Evolutionary conservation across 176 grass and related monocot species (phyloP), one percentile per base, ranked within the genome.

Genomic region (Elaeis guineensis): DNA sequence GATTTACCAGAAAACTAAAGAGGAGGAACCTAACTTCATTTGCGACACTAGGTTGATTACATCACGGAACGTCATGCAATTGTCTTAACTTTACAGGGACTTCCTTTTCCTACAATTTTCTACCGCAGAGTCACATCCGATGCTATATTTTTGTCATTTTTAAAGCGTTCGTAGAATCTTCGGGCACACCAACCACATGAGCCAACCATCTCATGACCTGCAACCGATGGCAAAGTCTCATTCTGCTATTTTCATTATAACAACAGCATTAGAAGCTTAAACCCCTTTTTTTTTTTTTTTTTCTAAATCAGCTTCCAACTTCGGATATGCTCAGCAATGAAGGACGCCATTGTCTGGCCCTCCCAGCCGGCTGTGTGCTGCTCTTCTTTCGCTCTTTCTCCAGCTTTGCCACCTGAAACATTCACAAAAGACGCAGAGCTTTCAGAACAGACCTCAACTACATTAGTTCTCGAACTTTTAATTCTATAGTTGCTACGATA

Each of bases 261-360:
- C 32, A 35, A 35, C 32, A 35, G 6, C 32, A 35, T 7, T 6
- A 35, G 32, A 35, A 0, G 0, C 5, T 35, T 35, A 24, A 24
- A n/a, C n/a, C n/a, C n/a, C n/a, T n/a, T 26, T 26, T 26, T 4
- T 4, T 26, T 26, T 26, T 26, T 25, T 25, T 25, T 25, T 25
- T 22, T 22, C 2, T 0, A 22, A 23, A 2, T 23, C 17, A 89
- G 54, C 70, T 75, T 18, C 71, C 72, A 6, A 70, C 60, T 67
- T 97, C 92, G 15, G 87, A 79, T 65, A 97, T 97, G 72, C 92
- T 97, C 76, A 83, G 61, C 72, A 97, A 77, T 3, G 84, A 90
- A 28, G 92, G 92, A 15, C 84, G 87, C 92, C 92, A 97, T 63
- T 97, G 70, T 55, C 87, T 78, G 50, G 72, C 69, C 54, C 66